Percentiles rank a stretch among this genome's conserved stretches.
Evolutionary conservation across 257 asterid species (phyloP).

Genomic region (Solanum microdontum): DNA sequence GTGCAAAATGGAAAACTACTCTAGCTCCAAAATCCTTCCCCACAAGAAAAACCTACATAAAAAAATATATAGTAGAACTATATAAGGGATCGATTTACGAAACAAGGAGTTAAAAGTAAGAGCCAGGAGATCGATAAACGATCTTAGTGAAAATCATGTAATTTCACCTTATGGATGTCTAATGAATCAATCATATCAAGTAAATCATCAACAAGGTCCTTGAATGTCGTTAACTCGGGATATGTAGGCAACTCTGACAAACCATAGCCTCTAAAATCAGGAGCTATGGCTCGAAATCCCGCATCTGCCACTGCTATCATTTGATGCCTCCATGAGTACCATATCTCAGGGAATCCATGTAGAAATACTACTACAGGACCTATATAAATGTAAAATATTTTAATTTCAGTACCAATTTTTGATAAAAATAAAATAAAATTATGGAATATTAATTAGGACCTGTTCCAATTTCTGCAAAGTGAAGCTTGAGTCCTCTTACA

Average conservation of each 20-base stretch:
- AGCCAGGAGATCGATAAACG: neutral
- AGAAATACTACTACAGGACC: slow-evolving; percentile 23
- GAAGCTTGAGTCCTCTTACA: slow-evolving; percentile 30
- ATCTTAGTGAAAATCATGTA: neutral
- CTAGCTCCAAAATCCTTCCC: slow-evolving; percentile 70
- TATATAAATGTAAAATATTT: neutral
- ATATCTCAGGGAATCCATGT: slow-evolving; percentile 44
- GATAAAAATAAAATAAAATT: neutral
- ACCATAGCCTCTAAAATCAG: slow-evolving; percentile 53
- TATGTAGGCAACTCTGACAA: slow-evolving; percentile 30
- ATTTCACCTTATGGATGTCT: slow-evolving; percentile 1
- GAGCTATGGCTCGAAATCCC: slow-evolving; percentile 40
- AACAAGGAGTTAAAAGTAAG: neutral
- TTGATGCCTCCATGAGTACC: slow-evolving; percentile 51
- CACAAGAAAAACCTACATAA: slow-evolving; percentile 49
- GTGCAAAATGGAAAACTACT: slow-evolving; percentile 31
- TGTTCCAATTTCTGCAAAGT: slow-evolving; percentile 34
- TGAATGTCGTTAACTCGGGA: slow-evolving; percentile 26
- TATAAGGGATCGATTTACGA: neutral
- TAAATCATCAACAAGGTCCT: slow-evolving; percentile 31
- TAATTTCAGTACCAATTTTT: neutral
- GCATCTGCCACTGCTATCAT: slow-evolving; percentile 27
- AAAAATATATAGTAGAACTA: neutral
- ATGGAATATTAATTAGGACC: neutral
- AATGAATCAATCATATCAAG: slow-evolving; percentile 37